A percentile compares a stretch with the other conserved stretches of the same genome.
These are phyloP conservation scores for Lyophyllum decastes DNA, from an alignment of 768 basidiomycete genomes.

Conservation along the genomic window DNA sequence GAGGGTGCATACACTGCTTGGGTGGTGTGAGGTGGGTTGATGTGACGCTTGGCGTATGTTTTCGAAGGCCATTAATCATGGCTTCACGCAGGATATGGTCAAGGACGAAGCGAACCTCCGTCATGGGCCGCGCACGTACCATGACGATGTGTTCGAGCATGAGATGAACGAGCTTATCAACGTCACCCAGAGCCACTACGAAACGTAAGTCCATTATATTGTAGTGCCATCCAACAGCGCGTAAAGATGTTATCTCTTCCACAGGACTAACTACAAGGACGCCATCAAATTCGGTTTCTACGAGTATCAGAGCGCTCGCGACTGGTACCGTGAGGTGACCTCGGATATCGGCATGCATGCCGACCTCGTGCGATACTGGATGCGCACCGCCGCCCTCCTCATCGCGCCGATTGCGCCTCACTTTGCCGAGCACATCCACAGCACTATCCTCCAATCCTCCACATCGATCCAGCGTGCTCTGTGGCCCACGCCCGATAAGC, in stretches of 20 bases:
- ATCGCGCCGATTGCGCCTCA: constrained; percentile 90
- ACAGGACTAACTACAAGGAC: constrained; percentile 92
- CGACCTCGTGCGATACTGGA: constrained; percentile 85
- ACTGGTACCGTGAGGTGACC: constrained; percentile 96
- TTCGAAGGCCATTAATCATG: neutral
- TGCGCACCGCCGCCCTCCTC: constrained; percentile 77
- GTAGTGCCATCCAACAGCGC: neutral
- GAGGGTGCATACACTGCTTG: constrained; percentile 85
- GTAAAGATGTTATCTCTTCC: neutral
- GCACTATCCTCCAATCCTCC: constrained; percentile 67
- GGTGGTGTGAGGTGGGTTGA: constrained; percentile 82
- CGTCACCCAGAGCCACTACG: constrained; percentile 78
- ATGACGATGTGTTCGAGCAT: constrained; percentile 88
- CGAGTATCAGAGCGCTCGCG: constrained; percentile 88
- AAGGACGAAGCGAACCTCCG: constrained; percentile 72
- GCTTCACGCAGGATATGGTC: constrained; percentile 68
- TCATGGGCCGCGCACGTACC: constrained; percentile 73
- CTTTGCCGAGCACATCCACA: constrained; percentile 91
- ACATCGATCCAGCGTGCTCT: constrained; percentile 79
- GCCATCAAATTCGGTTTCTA: constrained; percentile 95
- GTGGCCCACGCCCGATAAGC: constrained; percentile 71
- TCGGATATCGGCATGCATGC: constrained; percentile 88
- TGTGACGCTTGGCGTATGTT: neutral
- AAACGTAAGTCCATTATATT: constrained; percentile 57
- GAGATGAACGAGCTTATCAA: constrained; percentile 88